Evolutionary conservation across 352 stramenopile species (phyloP), one percentile per base, ranked within the genome.

Genomic region (Globisporangium carolinianum): DNA sequence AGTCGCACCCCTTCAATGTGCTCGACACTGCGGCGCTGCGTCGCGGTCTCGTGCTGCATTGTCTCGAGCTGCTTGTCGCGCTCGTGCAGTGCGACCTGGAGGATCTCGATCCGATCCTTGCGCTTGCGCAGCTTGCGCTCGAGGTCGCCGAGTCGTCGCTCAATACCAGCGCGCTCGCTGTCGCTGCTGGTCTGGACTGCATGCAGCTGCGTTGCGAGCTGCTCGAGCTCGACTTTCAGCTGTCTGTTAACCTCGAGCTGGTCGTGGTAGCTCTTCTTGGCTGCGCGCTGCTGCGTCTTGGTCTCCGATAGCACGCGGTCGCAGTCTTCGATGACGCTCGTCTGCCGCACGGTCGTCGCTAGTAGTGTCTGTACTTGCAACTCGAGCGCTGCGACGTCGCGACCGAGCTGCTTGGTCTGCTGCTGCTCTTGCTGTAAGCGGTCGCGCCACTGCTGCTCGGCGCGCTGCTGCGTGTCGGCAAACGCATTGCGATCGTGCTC

Each of bases 251-350:
- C 55, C 48, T 75, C 53, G 6, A 77, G 41, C 37, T 88, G 73
- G 35, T 84, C 67, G 47, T 79, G 69, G 37, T 81, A 85, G 50
- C 53, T 78, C 9, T 41, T 47, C 11, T 68, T 69, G 15, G 65
- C 58, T 35, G 53, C 58, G n/a, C 72, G 54, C 8, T 76, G 65
- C 52, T 80, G 73, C 7, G 38, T 60, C 59, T 76, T 75, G 11
- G 68, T 61, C 35, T 87, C 75, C 3, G 66, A 69, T 5, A 91
- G 58, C 36, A 68, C 69, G 14, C 75, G 78, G 48, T 91, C 76
- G 47, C 76, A 91, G 48, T 91, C 81, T 47, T 91, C 79, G 39
- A 89, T 87, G 54, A 91, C 70, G n/a, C 65, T 67, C 37, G 78
- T 89, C 60, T 91, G 81, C 6, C 79, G 59, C 47, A 80, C 66